Base-by-base conservation (phyloP, 192 early-diverging fungal species). In the Coemansia sp. region DNA sequence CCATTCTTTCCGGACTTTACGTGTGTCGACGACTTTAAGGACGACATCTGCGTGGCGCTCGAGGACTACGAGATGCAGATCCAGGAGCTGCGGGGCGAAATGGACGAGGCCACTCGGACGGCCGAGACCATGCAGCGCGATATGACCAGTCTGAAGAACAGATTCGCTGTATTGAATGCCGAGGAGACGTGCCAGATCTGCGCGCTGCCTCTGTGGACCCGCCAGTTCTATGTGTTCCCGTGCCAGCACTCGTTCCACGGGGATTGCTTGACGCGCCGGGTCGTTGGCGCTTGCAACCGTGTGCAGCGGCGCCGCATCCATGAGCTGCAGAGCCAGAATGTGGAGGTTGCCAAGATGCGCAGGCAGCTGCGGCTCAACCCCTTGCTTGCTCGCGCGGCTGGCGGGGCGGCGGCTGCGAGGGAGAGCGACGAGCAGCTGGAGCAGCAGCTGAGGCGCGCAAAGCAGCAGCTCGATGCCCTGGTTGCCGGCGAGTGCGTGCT, bases 1-100 rank as follows among this genome's bases (percentile, higher is more conserved):
- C 94, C 93, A 1, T 95, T 91, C 69, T 99, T 99, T 73, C 97
- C 96, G 0, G 97, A 97, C 66, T 97, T 98, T 83, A 92, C 95
- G 1, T 84, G 93, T 0, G 98, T 99, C 71, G 94, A 99, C 67
- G 92, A 97, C 70, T 96, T 99, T 78, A 98, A 98, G 79, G 91
- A 94, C 34, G 97, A 99, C 59, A 91, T 99, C 16, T 93, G 91
- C 70, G 61, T 80, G 6, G 95, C 96, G 6, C 80, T 99, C 11
- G 92, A 96, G 61, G 90, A 96, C 45, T 98, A 98, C 72, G 96
- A 96, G 69, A 72, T 84, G 20, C 89, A 96, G 62, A 93, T 97
- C 59, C 88, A 96, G 35, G 86, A 91, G 33, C 83, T 99, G 62
- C 92, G 94, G 59, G 67, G 70, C 26, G 94, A 97, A 47, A 95